Conservation (phyloP, 495 filamentous ascomycete species). For the Lepidopterella palustris region DNA sequence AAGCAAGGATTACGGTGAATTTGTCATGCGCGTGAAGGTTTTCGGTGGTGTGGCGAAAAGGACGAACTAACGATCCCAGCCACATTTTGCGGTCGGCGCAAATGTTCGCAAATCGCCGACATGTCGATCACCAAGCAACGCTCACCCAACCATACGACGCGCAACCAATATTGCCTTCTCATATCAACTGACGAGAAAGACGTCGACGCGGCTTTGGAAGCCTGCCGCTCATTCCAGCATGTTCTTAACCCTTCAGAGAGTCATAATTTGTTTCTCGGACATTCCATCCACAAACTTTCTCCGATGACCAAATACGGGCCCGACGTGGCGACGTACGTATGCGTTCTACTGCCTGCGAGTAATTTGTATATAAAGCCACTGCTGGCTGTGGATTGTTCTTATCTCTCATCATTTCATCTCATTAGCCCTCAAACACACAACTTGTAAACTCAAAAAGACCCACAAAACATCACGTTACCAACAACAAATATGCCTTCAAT, state of each 20-base stretch:
- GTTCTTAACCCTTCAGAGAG: not conserved
- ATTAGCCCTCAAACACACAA: not conserved
- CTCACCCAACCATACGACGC: not conserved
- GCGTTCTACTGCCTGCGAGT: not conserved
- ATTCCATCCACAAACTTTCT: not conserved
- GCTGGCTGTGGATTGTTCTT: not conserved
- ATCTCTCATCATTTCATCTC: conserved; percentile 1
- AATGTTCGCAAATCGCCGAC: not conserved
- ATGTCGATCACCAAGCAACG: not conserved
- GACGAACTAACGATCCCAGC: too few relatives aligned
- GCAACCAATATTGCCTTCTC: not conserved
- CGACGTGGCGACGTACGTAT: conserved; percentile 2
- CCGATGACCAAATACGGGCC: not conserved
- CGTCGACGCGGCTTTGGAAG: conserved; percentile 1
- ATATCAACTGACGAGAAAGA: not conserved
- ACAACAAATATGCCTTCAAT: conserved; percentile 36
- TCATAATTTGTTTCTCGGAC: not conserved
- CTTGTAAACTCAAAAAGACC: not conserved
- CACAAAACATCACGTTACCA: not conserved
- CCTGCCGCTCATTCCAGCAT: not conserved
- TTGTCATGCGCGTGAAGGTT: not conserved
- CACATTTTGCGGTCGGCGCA: not conserved
- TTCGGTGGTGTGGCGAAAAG: not conserved
- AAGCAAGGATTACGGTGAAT: too few relatives aligned
- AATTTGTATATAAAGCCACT: not conserved